phyloP scores from a whole-genome alignment of 2,329 filamentous ascomycete species.

The Pseudogymnoascus sp. region DNA sequence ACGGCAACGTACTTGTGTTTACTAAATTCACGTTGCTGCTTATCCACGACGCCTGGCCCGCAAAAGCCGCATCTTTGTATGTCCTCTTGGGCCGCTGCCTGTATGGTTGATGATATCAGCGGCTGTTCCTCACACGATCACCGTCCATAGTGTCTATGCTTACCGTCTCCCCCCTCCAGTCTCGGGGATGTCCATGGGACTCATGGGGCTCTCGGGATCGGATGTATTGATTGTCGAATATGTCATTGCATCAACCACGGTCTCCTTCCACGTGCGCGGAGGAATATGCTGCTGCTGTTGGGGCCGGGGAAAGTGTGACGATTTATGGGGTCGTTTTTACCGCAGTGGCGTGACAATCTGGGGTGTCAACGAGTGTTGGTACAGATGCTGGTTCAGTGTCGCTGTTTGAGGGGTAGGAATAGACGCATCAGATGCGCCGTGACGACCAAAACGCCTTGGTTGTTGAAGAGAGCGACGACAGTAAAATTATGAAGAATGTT shows the following conservation, averaged over 20 bases:
- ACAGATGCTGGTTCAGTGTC: slow-evolving; percentile 1
- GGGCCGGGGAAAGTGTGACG: background rate
- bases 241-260: background rate
- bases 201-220: background rate
- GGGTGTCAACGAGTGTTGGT: background rate
- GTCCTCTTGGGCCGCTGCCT: slow-evolving; percentile 28
- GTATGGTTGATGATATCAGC: slow-evolving; percentile 5
- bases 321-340: background rate
- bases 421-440: background rate
- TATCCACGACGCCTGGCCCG: slow-evolving; percentile 74
- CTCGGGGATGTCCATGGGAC: background rate
- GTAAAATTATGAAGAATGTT: background rate
- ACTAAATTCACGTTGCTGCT: slow-evolving; percentile 93
- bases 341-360: background rate
- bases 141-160: background rate
- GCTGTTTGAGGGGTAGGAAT: background rate
- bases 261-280: background rate
- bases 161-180: background rate
- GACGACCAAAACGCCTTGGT: background rate
- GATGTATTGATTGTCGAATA: background rate
- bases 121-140: background rate
- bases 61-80: slow-evolving; percentile 60
- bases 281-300: background rate
- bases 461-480: background rate
- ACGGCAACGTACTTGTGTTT: slow-evolving; percentile 69